phyloP scores from a whole-genome alignment of 2,329 filamentous ascomycete genomes.

The Phialocephala subalpina region DNA sequence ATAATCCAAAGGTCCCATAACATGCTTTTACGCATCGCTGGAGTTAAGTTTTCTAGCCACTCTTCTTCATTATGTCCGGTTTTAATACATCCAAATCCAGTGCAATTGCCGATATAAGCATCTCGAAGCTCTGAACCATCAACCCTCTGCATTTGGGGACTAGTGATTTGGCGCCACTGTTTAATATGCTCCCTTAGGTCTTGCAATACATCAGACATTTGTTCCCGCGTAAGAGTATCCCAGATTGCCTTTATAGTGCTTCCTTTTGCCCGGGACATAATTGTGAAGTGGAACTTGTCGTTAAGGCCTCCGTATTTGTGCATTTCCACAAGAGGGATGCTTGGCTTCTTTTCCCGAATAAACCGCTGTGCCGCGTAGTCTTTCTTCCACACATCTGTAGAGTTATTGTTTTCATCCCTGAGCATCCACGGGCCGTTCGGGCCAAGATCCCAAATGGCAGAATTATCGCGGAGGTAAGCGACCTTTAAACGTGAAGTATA shows the following conservation, averaged over 20 bases:
- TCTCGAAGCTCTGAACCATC: constrained; percentile 19
- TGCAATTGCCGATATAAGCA: constrained; percentile 11
- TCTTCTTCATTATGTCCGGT: constrained; percentile 21
- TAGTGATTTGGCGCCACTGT: constrained; percentile 18
- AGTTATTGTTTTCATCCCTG: constrained; percentile 14
- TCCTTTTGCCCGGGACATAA: constrained; percentile 23
- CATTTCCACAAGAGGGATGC: constrained; percentile 21
- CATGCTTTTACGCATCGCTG: constrained; percentile 8
- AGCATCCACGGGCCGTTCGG: constrained; percentile 22
- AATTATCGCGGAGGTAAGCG: constrained; percentile 4
- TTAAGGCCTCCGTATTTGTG: constrained; percentile 16
- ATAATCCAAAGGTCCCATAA: constrained; percentile 1
- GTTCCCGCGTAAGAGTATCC: constrained; percentile 9
- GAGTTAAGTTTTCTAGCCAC: constrained; percentile 25
- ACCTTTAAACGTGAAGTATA: constrained; percentile 25
- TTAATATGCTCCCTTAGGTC: constrained; percentile 9
- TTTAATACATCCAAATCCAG: constrained; percentile 9
- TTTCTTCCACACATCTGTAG: not conserved
- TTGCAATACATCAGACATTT: constrained; percentile 7
- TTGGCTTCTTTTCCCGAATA: constrained; percentile 10
- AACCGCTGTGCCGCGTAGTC: constrained; percentile 15
- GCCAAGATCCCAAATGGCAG: constrained; percentile 20
- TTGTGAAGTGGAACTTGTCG: constrained; percentile 21
- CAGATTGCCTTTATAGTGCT: not conserved
- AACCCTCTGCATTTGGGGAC: constrained; percentile 15